Conservation (phyloP, 257 asterid species). For the Rehmannia glutinosa region DNA sequence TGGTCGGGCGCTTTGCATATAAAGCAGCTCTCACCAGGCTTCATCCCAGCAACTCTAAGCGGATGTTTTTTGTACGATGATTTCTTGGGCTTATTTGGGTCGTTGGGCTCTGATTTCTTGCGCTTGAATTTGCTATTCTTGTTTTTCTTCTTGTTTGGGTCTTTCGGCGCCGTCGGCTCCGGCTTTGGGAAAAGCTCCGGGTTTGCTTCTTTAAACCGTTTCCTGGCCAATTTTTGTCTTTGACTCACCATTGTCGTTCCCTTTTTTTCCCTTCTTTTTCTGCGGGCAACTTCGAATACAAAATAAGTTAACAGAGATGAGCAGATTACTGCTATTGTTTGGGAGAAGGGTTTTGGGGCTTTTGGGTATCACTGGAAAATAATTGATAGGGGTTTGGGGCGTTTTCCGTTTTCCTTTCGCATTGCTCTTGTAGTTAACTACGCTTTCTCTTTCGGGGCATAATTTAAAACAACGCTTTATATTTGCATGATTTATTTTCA, state of each 20-base stretch:
- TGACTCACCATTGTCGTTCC: conserved; percentile 73
- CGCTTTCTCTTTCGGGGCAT: neutral
- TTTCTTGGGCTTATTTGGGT: conserved; percentile 39
- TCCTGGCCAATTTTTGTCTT: conserved; percentile 62
- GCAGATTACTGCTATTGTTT: conserved; percentile 8
- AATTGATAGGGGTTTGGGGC: neutral
- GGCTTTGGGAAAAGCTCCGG: conserved; percentile 69
- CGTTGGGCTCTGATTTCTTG: conserved; percentile 33
- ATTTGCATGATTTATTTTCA: too few relatives aligned
- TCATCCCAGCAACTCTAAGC: conserved; percentile 84
- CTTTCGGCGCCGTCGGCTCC: conserved; percentile 69
- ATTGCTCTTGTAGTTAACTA: neutral
- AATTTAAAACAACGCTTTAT: too few relatives aligned
- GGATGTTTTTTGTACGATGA: conserved; percentile 49
- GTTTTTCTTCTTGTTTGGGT: conserved; percentile 57
- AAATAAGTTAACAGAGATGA: neutral
- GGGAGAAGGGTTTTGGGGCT: too few relatives aligned
- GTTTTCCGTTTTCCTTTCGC: too few relatives aligned
- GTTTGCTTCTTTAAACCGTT: conserved; percentile 53
- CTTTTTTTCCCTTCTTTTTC: neutral
- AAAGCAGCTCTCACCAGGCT: conserved; percentile 96
- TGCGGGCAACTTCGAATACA: neutral
- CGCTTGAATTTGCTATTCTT: conserved; percentile 54
- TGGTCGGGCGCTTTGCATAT: conserved; percentile 78
- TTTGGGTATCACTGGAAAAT: neutral